Conservation (phyloP, 805 yeast genomes). For the Schwanniomyces sp. region DNA sequence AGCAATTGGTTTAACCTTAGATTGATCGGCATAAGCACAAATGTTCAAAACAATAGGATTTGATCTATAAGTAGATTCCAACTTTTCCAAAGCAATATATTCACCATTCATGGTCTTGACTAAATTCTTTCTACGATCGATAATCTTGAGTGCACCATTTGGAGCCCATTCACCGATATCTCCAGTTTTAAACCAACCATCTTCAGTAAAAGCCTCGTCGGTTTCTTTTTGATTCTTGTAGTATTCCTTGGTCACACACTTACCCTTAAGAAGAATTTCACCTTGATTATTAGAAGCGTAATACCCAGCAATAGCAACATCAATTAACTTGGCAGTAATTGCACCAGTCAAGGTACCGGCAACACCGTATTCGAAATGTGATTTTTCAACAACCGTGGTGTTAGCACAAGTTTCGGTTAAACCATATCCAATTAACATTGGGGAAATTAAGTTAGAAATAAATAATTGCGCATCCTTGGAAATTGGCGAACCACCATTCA, state of each 20-base stretch:
- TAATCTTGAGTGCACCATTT: slow-evolving; percentile 74
- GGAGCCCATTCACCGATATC: slow-evolving; percentile 93
- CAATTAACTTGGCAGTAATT: slow-evolving; percentile 83
- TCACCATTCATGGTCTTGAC: slow-evolving; percentile 97
- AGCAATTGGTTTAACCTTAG: slow-evolving; percentile 88
- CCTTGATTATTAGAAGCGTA: slow-evolving; percentile 90
- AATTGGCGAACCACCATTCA: slow-evolving; percentile 94
- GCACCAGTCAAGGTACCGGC: slow-evolving; percentile 85
- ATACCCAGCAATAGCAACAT: slow-evolving; percentile 90
- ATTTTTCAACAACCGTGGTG: slow-evolving; percentile 66
- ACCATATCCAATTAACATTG: slow-evolving; percentile 94
- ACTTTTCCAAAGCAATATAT: slow-evolving; percentile 93
- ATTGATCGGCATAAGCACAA: slow-evolving; percentile 90
- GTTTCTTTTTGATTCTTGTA: slow-evolving; percentile 85
- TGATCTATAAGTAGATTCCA: slow-evolving; percentile 89
- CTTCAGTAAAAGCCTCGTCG: slow-evolving; percentile 65
- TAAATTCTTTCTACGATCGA: slow-evolving; percentile 94
- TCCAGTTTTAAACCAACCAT: slow-evolving; percentile 96
- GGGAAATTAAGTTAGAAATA: slow-evolving; percentile 71
- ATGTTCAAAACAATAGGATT: slow-evolving; percentile 73
- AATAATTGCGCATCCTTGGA: slow-evolving; percentile 80
- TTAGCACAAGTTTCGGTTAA: slow-evolving; percentile 95
- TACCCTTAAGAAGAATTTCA: slow-evolving; percentile 82
- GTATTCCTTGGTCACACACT: slow-evolving; percentile 71
- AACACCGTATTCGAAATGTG: slow-evolving; percentile 66